Conservation (phyloP, 2,329 filamentous ascomycete genomes). For the Hypoxylon sp. region DNA sequence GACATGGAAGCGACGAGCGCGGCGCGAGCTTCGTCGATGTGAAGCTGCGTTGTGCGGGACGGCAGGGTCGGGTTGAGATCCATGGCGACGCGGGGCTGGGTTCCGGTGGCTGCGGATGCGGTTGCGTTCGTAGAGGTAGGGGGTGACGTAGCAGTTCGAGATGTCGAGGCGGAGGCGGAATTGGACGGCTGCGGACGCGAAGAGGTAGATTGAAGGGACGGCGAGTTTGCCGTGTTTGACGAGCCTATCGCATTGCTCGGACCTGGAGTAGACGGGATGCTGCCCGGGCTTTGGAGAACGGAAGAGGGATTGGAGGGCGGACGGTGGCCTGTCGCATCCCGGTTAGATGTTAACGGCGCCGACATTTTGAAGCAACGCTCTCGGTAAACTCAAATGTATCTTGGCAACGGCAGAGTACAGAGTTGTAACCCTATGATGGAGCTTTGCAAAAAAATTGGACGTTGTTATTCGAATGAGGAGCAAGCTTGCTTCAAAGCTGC, state of each 20-base stretch:
- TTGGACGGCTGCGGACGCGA: constrained; percentile 29
- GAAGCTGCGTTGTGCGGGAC: constrained; percentile 57
- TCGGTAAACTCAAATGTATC: constrained; percentile 15
- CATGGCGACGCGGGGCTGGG: constrained; percentile 27
- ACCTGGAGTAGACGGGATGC: constrained; percentile 22
- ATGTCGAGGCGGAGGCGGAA: constrained; percentile 36
- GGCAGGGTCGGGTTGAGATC: constrained; percentile 32
- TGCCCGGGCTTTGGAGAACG: constrained; percentile 25
- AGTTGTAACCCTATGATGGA: constrained; percentile 26
- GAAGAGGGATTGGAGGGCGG: constrained; percentile 27
- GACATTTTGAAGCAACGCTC: constrained; percentile 32
- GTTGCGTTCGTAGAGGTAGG: constrained; percentile 35
- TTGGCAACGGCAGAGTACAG: constrained; percentile 31
- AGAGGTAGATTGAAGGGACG: constrained; percentile 29
- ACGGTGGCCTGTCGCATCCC: constrained; percentile 28
- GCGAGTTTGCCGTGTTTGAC: constrained; percentile 23
- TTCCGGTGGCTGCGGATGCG: constrained; percentile 24
- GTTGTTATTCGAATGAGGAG: constrained; percentile 38
- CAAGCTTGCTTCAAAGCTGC: constrained; percentile 42
- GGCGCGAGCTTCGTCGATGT: constrained; percentile 68
- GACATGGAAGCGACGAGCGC: constrained; percentile 74
- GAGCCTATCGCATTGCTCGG: constrained; percentile 29
- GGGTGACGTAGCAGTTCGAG: constrained; percentile 34
- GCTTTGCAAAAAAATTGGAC: constrained; percentile 35
- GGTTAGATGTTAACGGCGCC: constrained; percentile 19